Conservation (phyloP, 1,284 basidiomycete species). For the Moesziomyces sp. region DNA sequence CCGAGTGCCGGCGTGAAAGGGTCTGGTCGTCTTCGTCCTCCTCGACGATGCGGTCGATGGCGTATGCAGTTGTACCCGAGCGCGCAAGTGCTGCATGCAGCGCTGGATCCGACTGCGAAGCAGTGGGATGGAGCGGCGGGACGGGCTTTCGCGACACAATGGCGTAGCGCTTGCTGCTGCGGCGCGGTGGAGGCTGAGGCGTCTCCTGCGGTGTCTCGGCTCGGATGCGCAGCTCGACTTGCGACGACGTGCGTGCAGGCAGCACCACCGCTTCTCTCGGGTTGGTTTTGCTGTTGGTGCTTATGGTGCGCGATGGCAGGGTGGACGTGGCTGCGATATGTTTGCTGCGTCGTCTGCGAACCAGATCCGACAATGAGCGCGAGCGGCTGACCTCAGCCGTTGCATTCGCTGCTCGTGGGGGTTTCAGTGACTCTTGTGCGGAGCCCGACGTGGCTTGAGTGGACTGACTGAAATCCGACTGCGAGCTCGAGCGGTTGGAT, state of each 20-base stretch:
- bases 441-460: background rate
- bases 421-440: background rate
- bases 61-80: background rate
- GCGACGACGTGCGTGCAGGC: background rate
- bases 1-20: constrained; percentile 7
- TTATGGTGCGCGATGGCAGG: background rate
- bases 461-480: background rate
- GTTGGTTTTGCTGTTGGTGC: background rate
- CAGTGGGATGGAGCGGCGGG: background rate
- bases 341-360: constrained; percentile 14
- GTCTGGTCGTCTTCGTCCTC: constrained; percentile 11
- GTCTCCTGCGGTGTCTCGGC: background rate
- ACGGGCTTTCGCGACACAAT: constrained; percentile 3
- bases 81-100: background rate
- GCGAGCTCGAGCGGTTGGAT: constrained; percentile 7
- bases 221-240: background rate
- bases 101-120: background rate
- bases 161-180: constrained; percentile 26
- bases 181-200: constrained; percentile 14
- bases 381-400: constrained; percentile 3
- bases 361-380: constrained; percentile 13
- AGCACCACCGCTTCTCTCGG: background rate
- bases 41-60: constrained; percentile 18
- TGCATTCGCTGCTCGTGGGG: no score
- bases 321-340: background rate